A percentile compares a stretch with the other conserved stretches of the same genome.
phyloP scores from a whole-genome alignment of 441 rosid genomes.

The Populus hybrid region DNA sequence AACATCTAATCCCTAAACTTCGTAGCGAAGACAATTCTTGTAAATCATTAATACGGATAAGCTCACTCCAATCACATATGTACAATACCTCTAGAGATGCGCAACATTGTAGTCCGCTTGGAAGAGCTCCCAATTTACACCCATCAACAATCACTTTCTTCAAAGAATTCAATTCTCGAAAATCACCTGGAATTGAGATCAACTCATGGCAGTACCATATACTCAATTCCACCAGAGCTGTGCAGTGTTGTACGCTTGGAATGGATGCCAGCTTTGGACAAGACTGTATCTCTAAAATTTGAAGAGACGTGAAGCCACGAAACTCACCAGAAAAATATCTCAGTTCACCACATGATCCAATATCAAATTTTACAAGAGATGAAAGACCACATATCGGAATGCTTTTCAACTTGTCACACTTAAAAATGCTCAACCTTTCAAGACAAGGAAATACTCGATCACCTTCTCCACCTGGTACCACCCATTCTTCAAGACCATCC shows the following conservation, averaged over 20 bases:
- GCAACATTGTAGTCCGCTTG: not conserved
- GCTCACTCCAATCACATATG: too few relatives aligned
- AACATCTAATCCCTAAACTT: fast-evolving
- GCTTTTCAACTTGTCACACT: not conserved
- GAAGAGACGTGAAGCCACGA: not conserved
- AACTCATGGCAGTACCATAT: fast-evolving
- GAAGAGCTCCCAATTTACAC: too few relatives aligned
- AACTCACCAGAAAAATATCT: not conserved
- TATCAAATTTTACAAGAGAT: conserved; percentile 7
- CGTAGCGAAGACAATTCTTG: not conserved
- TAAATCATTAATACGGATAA: not conserved
- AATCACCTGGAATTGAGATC: too few relatives aligned
- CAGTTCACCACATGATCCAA: not conserved
- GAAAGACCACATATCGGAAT: not conserved
- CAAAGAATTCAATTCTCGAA: too few relatives aligned
- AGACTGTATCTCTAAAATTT: too few relatives aligned
- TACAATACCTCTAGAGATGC: not conserved
- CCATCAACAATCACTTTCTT: too few relatives aligned
- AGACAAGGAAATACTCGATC: conserved; percentile 18
- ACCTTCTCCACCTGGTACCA: not conserved
- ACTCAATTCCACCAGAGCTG: too few relatives aligned
- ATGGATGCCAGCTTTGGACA: not conserved
- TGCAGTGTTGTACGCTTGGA: too few relatives aligned
- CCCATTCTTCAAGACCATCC: conserved; percentile 10
- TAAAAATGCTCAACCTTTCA: not conserved